These are phyloP conservation scores for Fulvia fulva DNA, from an alignment of 2,329 filamentous ascomycete genomes.

Conservation along the genomic window DNA sequence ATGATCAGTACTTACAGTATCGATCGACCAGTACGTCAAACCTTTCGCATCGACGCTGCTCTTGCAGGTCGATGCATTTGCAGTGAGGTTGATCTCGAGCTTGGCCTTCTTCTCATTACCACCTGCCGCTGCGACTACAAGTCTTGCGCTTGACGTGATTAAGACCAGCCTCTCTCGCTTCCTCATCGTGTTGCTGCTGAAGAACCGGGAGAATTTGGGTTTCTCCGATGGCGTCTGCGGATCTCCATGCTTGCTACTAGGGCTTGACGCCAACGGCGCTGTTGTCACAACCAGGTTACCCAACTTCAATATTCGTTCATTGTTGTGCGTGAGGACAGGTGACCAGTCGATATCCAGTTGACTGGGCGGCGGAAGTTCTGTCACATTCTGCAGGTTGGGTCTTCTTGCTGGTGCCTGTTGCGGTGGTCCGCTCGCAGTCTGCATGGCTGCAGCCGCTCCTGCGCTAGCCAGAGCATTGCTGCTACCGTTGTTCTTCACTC, in stretches of 20 bases:
- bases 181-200: conserved; percentile 85
- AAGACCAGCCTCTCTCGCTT: conserved; percentile 91
- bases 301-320: conserved; percentile 90
- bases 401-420: conserved; percentile 37
- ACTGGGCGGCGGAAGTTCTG: conserved; percentile 91
- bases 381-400: conserved; percentile 76
- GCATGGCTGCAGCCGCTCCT: conserved; percentile 20
- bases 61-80: conserved; percentile 71
- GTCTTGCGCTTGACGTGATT: conserved; percentile 85
- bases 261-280: conserved; percentile 70
- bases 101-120: conserved; percentile 96
- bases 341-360: conserved; percentile 99
- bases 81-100: conserved; percentile 79
- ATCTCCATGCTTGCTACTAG: conserved; percentile 65
- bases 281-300: conserved; percentile 85
- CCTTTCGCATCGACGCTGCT: conserved; percentile 83
- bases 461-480: conserved; percentile 21
- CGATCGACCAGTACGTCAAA: conserved; percentile 81
- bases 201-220: conserved; percentile 90
- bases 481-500: conserved; percentile 24
- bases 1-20: conserved; percentile 68
- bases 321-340: conserved; percentile 81
- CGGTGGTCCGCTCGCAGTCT: conserved; percentile 33
- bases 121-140: conserved; percentile 84
- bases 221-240: conserved; percentile 52